These are phyloP conservation scores for Udeniomyces megalosporus DNA, from an alignment of 768 basidiomycete genomes.

Conservation along the genomic window DNA sequence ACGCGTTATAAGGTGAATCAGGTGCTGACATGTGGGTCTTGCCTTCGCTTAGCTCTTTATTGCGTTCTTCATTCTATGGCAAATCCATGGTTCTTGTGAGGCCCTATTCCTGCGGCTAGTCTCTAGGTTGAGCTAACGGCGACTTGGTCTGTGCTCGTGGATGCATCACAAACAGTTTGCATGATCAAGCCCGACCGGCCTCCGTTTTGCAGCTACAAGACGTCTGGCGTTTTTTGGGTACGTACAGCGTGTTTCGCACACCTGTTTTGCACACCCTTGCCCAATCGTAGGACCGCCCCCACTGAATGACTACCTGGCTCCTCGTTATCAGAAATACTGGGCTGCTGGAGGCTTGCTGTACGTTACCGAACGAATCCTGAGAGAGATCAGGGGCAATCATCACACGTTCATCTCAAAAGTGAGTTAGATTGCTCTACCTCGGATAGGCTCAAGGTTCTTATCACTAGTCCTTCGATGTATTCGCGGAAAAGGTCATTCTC, in stretches of 20 bases:
- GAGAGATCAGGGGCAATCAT: conserved; percentile 72
- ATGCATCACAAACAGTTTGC: conserved; percentile 5
- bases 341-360: conserved; percentile 41
- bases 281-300: no score
- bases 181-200: conserved; percentile 57
- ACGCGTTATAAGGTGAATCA: no score
- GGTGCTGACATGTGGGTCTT: background rate
- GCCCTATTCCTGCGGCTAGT: background rate
- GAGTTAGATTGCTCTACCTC: no score
- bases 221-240: conserved; percentile 91
- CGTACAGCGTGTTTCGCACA: conserved; percentile 19
- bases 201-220: conserved; percentile 70
- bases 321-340: conserved; percentile 26
- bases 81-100: conserved; percentile 64
- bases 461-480: background rate
- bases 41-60: conserved; percentile 64
- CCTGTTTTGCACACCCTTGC: no score
- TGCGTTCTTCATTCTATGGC: conserved; percentile 85
- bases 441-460: no score
- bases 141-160: background rate
- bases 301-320: background rate
- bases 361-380: conserved; percentile 73
- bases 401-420: conserved; percentile 74
- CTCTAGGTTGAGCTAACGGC: background rate
- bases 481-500: conserved; percentile 43